These are phyloP conservation scores for Linum usitatissimum DNA, from an alignment of 345 rosid species.

Conservation along the genomic window DNA sequence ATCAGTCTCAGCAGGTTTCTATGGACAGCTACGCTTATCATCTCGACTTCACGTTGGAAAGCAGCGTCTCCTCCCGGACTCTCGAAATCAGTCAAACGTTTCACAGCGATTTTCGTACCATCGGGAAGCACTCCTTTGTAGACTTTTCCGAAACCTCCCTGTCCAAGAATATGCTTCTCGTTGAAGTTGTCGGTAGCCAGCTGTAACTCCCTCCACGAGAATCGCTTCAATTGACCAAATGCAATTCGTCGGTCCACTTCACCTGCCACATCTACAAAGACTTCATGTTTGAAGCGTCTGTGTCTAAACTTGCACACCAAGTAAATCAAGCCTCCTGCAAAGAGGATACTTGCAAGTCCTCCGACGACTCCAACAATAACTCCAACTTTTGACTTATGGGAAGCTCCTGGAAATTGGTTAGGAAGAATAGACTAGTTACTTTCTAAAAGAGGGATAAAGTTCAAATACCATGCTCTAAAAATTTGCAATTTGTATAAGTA, in stretches of 20 bases:
- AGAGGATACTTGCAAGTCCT: slow-evolving; percentile 39
- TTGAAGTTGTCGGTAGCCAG: slow-evolving; percentile 77
- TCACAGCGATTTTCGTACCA: slow-evolving; percentile 74
- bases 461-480: slow-evolving; percentile 2
- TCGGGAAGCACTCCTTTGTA: slow-evolving; percentile 82
- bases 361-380: slow-evolving; percentile 60
- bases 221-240: slow-evolving; percentile 86
- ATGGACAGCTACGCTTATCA: slow-evolving; percentile 97
- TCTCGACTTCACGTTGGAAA: slow-evolving; percentile 92
- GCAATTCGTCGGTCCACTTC: slow-evolving; percentile 92
- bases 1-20: slow-evolving; percentile 74
- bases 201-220: slow-evolving; percentile 88
- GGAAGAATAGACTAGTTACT: slow-evolving; percentile 7
- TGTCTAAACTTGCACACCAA: slow-evolving; percentile 48
- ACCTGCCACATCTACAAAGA: slow-evolving; percentile 92
- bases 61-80: slow-evolving; percentile 92
- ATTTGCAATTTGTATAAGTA: slow-evolving; percentile 7
- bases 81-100: slow-evolving; percentile 84
- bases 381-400: slow-evolving; percentile 53
- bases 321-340: slow-evolving; percentile 43
- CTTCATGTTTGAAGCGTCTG: slow-evolving; percentile 61
- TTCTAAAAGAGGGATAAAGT: not conserved
- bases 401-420: slow-evolving; percentile 35
- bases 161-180: slow-evolving; percentile 82
- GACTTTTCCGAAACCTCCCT: slow-evolving; percentile 96